These are phyloP conservation scores for Clarireedia monteithiana DNA, from an alignment of 2,329 filamentous ascomycete species.

Conservation along the genomic window DNA sequence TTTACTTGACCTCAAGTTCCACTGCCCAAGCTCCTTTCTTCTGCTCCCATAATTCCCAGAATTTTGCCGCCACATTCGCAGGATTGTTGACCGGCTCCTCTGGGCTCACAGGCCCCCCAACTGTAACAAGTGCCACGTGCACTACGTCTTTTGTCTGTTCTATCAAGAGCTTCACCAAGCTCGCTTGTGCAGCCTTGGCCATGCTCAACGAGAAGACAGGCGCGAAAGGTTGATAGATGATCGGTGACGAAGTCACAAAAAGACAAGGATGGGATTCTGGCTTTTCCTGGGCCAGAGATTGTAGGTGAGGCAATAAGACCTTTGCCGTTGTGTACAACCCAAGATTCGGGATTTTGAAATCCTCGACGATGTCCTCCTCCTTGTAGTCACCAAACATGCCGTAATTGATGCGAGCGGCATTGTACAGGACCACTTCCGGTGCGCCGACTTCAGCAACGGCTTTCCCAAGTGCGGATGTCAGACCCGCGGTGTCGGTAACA, in stretches of 20 bases:
- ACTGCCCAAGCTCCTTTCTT: slow-evolving; percentile 31
- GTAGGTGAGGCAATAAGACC: background rate
- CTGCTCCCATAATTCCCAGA: slow-evolving; percentile 37
- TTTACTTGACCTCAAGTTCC: slow-evolving; percentile 26
- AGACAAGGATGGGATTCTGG: slow-evolving; percentile 1
- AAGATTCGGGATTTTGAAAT: slow-evolving; percentile 43
- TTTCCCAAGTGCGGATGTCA: slow-evolving; percentile 34
- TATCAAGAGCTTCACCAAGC: slow-evolving; percentile 38
- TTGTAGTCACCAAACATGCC: slow-evolving; percentile 35
- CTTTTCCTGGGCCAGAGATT: background rate
- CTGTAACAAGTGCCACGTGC: slow-evolving; percentile 39
- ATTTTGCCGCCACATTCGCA: slow-evolving; percentile 36
- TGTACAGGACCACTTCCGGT: slow-evolving; percentile 38
- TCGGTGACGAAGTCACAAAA: slow-evolving; percentile 1
- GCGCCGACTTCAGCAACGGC: slow-evolving; percentile 34
- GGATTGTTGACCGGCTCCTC: slow-evolving; percentile 37
- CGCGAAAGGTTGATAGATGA: slow-evolving; percentile 34
- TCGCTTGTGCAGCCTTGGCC: slow-evolving; percentile 44
- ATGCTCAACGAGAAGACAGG: slow-evolving; percentile 41
- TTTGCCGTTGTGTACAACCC: slow-evolving; percentile 35
- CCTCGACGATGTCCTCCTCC: slow-evolving; percentile 39
- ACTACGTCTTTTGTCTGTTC: slow-evolving; percentile 31
- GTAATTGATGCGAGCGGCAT: slow-evolving; percentile 41
- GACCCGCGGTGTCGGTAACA: slow-evolving; percentile 15
- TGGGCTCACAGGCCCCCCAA: slow-evolving; percentile 36